phyloP scores from a whole-genome alignment of 306 rosid species.

The Cajanus cajan region DNA sequence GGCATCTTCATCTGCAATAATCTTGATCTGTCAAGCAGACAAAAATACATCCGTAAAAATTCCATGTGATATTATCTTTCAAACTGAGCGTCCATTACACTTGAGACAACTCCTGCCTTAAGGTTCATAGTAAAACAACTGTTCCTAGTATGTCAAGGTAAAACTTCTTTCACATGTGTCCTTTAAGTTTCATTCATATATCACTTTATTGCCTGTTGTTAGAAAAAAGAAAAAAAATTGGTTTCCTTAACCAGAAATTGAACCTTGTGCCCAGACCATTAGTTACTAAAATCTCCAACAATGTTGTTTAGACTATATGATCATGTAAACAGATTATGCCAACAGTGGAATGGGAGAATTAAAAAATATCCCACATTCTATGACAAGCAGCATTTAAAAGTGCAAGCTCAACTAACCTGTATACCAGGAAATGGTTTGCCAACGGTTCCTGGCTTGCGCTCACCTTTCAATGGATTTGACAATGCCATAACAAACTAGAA shows the following conservation, averaged over 20 bases:
- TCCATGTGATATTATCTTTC: slow-evolving; percentile 9
- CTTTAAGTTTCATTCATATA: slow-evolving; percentile 17
- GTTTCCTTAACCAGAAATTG: slow-evolving; percentile 20
- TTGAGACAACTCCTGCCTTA: not conserved
- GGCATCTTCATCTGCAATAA: slow-evolving; percentile 56
- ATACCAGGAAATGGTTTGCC: slow-evolving; percentile 95
- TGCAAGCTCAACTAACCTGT: slow-evolving; percentile 58
- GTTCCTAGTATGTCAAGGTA: not conserved
- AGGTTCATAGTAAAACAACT: slow-evolving; percentile 5
- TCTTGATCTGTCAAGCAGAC: slow-evolving; percentile 54
- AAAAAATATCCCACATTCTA: not conserved
- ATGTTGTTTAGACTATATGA: slow-evolving; percentile 9
- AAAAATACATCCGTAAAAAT: slow-evolving; percentile 19
- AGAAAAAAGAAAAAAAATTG: not conserved
- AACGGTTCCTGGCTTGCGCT: slow-evolving; percentile 86
- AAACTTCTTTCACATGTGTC: slow-evolving; percentile 1
- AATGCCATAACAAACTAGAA: slow-evolving; percentile 93
- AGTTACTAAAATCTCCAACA: slow-evolving; percentile 8
- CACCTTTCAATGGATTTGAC: slow-evolving; percentile 87
- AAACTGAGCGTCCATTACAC: not conserved
- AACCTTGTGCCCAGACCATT: not conserved
- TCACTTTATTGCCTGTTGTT: not conserved
- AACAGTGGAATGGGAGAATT: slow-evolving; percentile 12
- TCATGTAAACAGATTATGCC: not conserved
- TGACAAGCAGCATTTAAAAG: not conserved